Evolutionary conservation across 1,139 yeast species (phyloP), one percentile per base, ranked within the genome.

Genomic region (Meyerozyma elateridarum): DNA sequence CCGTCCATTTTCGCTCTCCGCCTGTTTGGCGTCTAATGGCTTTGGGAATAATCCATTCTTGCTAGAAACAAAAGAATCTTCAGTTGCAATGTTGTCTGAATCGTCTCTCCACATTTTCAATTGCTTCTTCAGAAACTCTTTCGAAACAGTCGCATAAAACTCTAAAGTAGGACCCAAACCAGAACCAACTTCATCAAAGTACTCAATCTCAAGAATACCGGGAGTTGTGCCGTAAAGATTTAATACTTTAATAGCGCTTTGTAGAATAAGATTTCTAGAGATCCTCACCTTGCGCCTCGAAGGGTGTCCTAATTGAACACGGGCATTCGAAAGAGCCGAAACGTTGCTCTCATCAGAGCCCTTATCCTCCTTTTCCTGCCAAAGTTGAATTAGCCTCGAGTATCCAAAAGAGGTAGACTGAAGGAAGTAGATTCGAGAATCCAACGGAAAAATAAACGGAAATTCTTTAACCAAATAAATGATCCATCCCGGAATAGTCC

Each of bases 121-220:
- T 32, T 68, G 69, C 35, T 68, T 70, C 40, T 62, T 69, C 1
- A 83, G 64, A 51, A 85, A 87, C 39, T 82, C 91, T 39, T 66
- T 76, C 0, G 96, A 87, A 4, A 85, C 91, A 9, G 72, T 64
- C 0, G 96, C 78, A 51, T 87, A 91, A 50, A 91, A 91, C 54
- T 91, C 98, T 40, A 89, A 65, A 0, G 98, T 91, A 2, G 98
- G 98, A 0, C 98, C 98, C 32, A 88, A 61, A 0, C 98, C 98
- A 1, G 96, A 82, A 8, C 98, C 98, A n/a, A 74, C 96, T 52
- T 91, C 98, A 46, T 83, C 89, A 44, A 73, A 79, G 49, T 84
- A 91, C 51, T 89, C 96, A 37, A 91, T 80, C 47, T 91, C 97
- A 29, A 91, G 61, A 6, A 85, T 68, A 22, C 88, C 84, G 0